Conservation (phyloP, 495 filamentous ascomycete species). For the Hyaloscypha bicolor region DNA sequence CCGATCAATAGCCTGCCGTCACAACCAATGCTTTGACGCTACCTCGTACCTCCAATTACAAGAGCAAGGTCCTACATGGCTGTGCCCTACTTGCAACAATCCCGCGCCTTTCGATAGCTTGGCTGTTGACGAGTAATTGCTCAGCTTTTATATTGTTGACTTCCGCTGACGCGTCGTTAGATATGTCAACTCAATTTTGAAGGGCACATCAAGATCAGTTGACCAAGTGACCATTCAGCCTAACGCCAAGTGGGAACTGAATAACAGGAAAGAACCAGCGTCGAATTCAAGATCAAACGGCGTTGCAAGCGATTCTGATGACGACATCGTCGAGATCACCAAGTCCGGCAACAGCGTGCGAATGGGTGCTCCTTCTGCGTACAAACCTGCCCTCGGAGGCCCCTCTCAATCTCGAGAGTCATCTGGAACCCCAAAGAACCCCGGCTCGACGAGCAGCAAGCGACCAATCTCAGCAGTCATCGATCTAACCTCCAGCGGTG, state of each 20-base stretch:
- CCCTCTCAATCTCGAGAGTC: conserved; percentile 53
- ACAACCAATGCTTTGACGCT: conserved; percentile 97
- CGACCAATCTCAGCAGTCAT: conserved; percentile 59
- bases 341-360: conserved; percentile 43
- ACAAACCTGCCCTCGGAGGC: conserved; percentile 1
- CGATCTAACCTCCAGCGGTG: conserved; percentile 76
- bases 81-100: conserved; percentile 90
- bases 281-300: conserved; percentile 26
- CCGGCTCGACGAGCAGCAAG: conserved; percentile 24
- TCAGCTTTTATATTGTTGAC: neutral
- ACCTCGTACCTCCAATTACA: conserved; percentile 89
- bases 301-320: conserved; percentile 47
- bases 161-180: conserved; percentile 42
- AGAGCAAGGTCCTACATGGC: conserved; percentile 94
- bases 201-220: conserved; percentile 63
- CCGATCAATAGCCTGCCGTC: conserved; percentile 76
- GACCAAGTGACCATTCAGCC: conserved; percentile 93
- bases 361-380: conserved; percentile 33
- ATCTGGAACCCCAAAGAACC: conserved; percentile 35
- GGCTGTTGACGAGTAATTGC: conserved; percentile 80
- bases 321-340: conserved; percentile 69
- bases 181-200: conserved; percentile 87
- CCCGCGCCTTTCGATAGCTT: conserved; percentile 76
- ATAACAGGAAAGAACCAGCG: conserved; percentile 31
- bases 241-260: conserved; percentile 73